These are phyloP conservation scores for Acacia melanoxylon DNA, from an alignment of 306 rosid genomes.

Conservation along the genomic window DNA sequence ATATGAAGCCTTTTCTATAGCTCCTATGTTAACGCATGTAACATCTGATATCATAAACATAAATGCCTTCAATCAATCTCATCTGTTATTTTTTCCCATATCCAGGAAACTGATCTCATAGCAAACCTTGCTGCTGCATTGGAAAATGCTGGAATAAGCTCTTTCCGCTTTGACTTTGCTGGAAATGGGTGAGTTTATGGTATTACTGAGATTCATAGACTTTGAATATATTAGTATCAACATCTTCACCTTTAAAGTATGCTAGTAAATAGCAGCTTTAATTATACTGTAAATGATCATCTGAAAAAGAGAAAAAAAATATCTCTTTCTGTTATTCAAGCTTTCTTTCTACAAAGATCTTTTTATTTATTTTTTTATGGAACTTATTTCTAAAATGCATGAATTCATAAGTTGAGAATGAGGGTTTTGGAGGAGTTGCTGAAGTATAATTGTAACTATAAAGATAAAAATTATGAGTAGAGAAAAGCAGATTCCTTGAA, in stretches of 20 bases:
- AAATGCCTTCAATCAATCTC: conserved; percentile 12
- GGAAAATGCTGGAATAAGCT: conserved; percentile 59
- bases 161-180: conserved; percentile 78
- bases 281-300: neutral
- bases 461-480: no score
- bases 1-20: neutral
- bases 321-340: no score
- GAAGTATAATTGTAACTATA: no score
- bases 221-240: neutral
- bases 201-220: neutral
- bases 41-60: neutral
- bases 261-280: neutral
- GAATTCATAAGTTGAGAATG: no score
- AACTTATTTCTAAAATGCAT: no score
- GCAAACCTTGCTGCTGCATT: conserved; percentile 64
- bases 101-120: conserved; percentile 46
- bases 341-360: no score
- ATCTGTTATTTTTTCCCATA: conserved; percentile 17
- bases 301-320: no score
- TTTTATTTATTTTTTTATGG: no score
- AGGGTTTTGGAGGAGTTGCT: no score
- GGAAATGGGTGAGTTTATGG: conserved; percentile 73
- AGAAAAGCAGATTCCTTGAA: no score
- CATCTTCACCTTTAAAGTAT: neutral
- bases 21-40: neutral